Evolutionary conservation across 768 basidiomycete species (phyloP), one percentile per base, ranked within the genome.

Genomic region (Cystoderma amianthinum): DNA sequence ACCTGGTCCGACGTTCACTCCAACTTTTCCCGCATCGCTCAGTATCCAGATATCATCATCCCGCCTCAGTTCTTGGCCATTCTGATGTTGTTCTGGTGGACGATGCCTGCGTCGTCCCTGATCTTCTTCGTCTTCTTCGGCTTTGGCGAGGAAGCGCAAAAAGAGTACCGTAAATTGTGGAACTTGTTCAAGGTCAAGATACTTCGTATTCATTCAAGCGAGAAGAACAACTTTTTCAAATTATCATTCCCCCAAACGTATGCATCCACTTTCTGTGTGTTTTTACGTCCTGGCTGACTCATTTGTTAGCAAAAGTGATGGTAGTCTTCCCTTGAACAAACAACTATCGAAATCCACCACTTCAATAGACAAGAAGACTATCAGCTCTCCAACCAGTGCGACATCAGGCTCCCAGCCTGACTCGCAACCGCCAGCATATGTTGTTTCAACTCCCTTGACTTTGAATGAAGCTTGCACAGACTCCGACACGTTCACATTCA

Each of bases 111-210:
- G 46, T 47, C 47, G 13, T 48, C 67, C 6, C 28, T 68, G 30
- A n/a, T 72, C 4, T 76, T 74, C 56, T 71, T 78, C 53, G 49
- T 60, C 12, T 67, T 76, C 57, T 79, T 78, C 46, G 64, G 62
- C 3, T 64, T 68, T 30, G 64, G 66, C 2, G 59, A 58, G 40
- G 77, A 75, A 19, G 63, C 69, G 0, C 46, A 58, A 32, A 59
- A 58, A 34, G 68, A 72, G 32, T 78, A 80, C n/a, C 45, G 36
- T 34, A 43, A 16, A 23, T 5, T 46, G 21, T 46, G 44, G 35
- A 20, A 3, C 2, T 34, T 16, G 32, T 25, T 48, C 42, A 41
- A 39, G 28, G 32, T 15, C 10, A 13, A 9, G 18, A 36, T 47
- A 4, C 25, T 49, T 12, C 44, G 23, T 48, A 50, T 35, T 7